Evolutionary conservation across 1,284 basidiomycete species (phyloP).

Genomic region (Moesziomyces parantarcticus): DNA sequence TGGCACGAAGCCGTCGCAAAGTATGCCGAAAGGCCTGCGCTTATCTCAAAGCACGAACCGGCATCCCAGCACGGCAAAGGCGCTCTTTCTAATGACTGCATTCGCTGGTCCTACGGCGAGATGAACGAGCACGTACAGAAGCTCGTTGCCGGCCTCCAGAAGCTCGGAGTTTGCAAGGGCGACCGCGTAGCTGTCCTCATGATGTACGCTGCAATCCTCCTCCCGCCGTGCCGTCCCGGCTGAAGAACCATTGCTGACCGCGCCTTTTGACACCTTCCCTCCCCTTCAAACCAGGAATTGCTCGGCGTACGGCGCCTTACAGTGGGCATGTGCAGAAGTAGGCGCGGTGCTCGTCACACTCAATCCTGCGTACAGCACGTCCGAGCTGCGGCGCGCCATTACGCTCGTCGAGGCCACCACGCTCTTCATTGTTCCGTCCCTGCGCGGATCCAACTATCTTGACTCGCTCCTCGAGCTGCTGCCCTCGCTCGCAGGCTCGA

Average conservation of each 20-base stretch:
- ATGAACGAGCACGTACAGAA: conserved; percentile 77
- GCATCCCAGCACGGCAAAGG: conserved; percentile 73
- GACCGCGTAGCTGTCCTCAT: conserved; percentile 83
- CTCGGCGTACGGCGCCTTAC: conserved; percentile 81
- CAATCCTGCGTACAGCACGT: conserved; percentile 81
- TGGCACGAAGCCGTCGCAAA: conserved; percentile 74
- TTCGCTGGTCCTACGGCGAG: conserved; percentile 80
- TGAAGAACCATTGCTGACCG: neutral
- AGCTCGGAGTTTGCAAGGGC: conserved; percentile 78
- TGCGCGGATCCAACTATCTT: conserved; percentile 52
- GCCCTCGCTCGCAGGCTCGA: conserved; percentile 75
- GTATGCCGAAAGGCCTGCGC: conserved; percentile 73
- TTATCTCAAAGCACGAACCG: conserved; percentile 76
- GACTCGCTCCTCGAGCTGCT: conserved; percentile 72
- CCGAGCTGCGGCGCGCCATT: conserved; percentile 77
- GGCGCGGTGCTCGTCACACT: conserved; percentile 83
- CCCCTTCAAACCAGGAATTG: conserved; percentile 23
- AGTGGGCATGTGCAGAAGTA: conserved; percentile 83
- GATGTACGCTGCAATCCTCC: conserved; percentile 67
- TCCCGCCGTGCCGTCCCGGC: neutral
- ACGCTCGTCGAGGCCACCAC: conserved; percentile 77
- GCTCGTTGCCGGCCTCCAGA: conserved; percentile 76
- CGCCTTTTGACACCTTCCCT: neutral
- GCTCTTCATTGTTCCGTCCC: conserved; percentile 78
- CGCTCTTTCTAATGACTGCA: conserved; percentile 67